Conservation (phyloP, 2,329 filamentous ascomycete genomes). For the Cryphonectria naterciae region DNA sequence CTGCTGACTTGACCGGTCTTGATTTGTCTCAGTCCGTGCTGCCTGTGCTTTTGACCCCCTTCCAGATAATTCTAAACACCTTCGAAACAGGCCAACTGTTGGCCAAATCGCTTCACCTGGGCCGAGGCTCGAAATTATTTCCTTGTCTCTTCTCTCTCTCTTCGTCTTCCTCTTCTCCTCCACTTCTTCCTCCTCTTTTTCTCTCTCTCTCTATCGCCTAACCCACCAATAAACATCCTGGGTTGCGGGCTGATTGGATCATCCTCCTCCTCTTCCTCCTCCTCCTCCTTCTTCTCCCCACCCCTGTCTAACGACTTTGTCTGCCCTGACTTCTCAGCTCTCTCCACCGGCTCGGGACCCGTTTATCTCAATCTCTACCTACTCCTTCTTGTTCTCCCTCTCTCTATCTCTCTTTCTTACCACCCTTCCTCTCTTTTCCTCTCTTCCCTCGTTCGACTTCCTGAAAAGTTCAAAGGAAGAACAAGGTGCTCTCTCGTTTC, state of each 20-base stretch:
- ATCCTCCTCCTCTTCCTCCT: background rate
- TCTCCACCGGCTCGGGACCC: conserved; percentile 4
- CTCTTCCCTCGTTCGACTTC: background rate
- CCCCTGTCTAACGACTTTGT: background rate
- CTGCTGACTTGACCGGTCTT: background rate
- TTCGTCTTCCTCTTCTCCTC: background rate
- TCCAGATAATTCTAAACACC: background rate
- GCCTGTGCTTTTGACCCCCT: background rate
- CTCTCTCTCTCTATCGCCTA: background rate
- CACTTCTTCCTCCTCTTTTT: background rate
- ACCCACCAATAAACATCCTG: background rate
- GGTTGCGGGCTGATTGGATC: background rate
- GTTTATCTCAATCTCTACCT: conserved; percentile 5
- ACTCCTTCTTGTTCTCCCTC: background rate
- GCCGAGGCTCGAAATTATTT: background rate
- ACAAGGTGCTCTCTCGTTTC: conserved; percentile 8
- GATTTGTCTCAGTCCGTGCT: background rate
- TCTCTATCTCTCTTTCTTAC: background rate
- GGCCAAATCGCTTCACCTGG: background rate
- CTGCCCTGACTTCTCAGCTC: conserved; percentile 11
- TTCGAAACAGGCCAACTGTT: background rate
- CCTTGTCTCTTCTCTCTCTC: background rate
- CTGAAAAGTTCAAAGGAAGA: background rate
- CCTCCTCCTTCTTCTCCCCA: background rate
- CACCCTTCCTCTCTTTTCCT: background rate